Percentiles rank a stretch among this genome's conserved stretches.
Conservation (phyloP, 371 early-diverging fungal species). For the Apophysomyces trapeziformis region DNA sequence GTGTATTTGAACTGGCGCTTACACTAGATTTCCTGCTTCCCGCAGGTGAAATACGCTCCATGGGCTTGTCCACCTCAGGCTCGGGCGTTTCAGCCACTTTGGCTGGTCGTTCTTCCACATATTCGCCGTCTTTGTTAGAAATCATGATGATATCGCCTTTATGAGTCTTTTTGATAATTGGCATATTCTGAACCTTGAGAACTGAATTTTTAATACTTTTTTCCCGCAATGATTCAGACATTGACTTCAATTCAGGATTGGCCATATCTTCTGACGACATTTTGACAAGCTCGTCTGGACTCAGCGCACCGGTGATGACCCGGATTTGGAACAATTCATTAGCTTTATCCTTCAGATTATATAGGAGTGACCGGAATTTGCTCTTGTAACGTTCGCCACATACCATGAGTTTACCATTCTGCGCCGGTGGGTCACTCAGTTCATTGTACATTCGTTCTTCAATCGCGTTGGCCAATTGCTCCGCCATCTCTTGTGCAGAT, state of each 20-base stretch:
- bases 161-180: conserved; percentile 75
- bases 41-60: conserved; percentile 26
- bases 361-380: conserved; percentile 73
- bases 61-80: conserved; percentile 33
- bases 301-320: conserved; percentile 68
- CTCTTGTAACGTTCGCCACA: conserved; percentile 72
- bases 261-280: conserved; percentile 79
- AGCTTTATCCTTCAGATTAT: conserved; percentile 78
- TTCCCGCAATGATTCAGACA: conserved; percentile 63
- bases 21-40: conserved; percentile 28
- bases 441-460: conserved; percentile 46
- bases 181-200: conserved; percentile 55
- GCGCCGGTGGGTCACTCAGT: conserved; percentile 28
- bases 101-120: conserved; percentile 15
- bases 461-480: conserved; percentile 32
- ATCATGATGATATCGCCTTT: conserved; percentile 72
- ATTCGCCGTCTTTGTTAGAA: conserved; percentile 23
- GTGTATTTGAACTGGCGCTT: conserved; percentile 16
- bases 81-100: conserved; percentile 28
- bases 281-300: conserved; percentile 65
- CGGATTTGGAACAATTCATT: conserved; percentile 68
- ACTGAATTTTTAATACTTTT: conserved; percentile 67
- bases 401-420: conserved; percentile 16
- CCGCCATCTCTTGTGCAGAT: conserved; percentile 24
- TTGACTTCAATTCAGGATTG: conserved; percentile 71